A percentile compares a stretch with the other conserved stretches of the same genome.
These are phyloP conservation scores for Pseudocercospora crystallina DNA, from an alignment of 2,329 filamentous ascomycete species.

Conservation along the genomic window DNA sequence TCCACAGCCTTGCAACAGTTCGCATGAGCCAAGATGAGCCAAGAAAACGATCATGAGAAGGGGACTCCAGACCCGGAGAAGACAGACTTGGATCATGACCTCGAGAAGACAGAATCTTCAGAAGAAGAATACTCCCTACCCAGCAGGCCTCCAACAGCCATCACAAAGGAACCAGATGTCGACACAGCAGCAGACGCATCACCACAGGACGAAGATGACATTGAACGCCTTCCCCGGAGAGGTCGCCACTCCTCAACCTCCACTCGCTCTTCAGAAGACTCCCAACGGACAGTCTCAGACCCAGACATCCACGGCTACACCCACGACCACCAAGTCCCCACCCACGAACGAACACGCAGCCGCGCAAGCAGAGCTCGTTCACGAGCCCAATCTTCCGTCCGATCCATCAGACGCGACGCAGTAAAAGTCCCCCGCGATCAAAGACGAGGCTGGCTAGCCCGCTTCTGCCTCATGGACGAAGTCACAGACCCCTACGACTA, in stretches of 20 bases:
- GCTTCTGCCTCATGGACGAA: constrained; percentile 72
- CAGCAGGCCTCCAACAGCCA: constrained; percentile 11
- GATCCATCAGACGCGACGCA: constrained; percentile 30
- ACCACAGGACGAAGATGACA: constrained; percentile 20
- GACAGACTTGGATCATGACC: constrained; percentile 11
- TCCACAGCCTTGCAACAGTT: not conserved
- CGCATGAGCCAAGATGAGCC: constrained; percentile 13
- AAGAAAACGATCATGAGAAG: constrained; percentile 15
- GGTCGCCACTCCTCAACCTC: constrained; percentile 16
- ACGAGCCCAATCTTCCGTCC: constrained; percentile 27
- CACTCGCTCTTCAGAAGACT: constrained; percentile 19
- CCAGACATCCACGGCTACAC: constrained; percentile 18
- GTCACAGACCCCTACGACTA: constrained; percentile 76
- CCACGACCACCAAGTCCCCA: constrained; percentile 31
- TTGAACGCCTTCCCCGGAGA: constrained; percentile 7
- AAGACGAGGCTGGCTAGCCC: constrained; percentile 71
- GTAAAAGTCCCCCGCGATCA: constrained; percentile 52
- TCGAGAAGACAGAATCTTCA: constrained; percentile 11
- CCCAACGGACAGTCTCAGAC: constrained; percentile 27
- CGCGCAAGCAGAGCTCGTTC: constrained; percentile 27
- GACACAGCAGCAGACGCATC: constrained; percentile 14
- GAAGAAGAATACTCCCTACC: constrained; percentile 13
- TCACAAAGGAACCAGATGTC: constrained; percentile 17
- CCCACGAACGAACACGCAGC: constrained; percentile 24
- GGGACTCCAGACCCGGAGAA: constrained; percentile 13